Base-by-base conservation (phyloP, 2,329 filamentous ascomycete genomes). In the Xenoacremonium recifei region DNA sequence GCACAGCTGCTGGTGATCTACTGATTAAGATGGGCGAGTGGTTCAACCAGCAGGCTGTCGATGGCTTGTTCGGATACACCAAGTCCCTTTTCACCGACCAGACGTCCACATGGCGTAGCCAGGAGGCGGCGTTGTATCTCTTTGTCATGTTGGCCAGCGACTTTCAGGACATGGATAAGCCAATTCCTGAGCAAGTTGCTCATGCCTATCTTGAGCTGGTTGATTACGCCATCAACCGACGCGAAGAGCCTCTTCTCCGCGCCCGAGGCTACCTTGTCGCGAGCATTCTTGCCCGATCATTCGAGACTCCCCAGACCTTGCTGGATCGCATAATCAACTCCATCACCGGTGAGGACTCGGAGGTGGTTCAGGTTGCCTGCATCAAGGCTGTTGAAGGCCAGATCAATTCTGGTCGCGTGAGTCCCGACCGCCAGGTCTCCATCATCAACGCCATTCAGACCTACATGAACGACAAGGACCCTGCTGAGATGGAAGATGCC, bases 21-120 rank as follows among this genome's bases (percentile, higher is more conserved):
- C 77, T 96, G 20, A 90, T 96, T 67, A 96, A 96, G 69, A 75
- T 96, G 45, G 89, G 88, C 35, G 91, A 96, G 64, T 96, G 90
- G 91, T 78, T 95, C 40, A 81, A 84, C 52, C 75, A 80, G 40
- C 81, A 80, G 39, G 84, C 89, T 1, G 74, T 95, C 11, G 87
- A 95, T 57, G 89, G 86, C 6, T 75, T 96, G 30, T 82, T 91
- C 45, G 78, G 80, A 11, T 86, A 90, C 65, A 88, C 88, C 23
- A 85, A 87, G 61, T 73, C 76, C 6, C 72, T 95, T 1, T 95
- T 95, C 61, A 72, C 79, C 50, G 73, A 59, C 50, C 65, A 72
- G n/a, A 60, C 60, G 20, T 58, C 68, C 0, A 58, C 67, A 2
- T 84, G 80, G 81, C 73, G 79, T 53, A 72, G 65, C 45, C 87